These are phyloP conservation scores for Tuber aestivum DNA, from an alignment of 495 filamentous ascomycete species.

Conservation along the genomic window DNA sequence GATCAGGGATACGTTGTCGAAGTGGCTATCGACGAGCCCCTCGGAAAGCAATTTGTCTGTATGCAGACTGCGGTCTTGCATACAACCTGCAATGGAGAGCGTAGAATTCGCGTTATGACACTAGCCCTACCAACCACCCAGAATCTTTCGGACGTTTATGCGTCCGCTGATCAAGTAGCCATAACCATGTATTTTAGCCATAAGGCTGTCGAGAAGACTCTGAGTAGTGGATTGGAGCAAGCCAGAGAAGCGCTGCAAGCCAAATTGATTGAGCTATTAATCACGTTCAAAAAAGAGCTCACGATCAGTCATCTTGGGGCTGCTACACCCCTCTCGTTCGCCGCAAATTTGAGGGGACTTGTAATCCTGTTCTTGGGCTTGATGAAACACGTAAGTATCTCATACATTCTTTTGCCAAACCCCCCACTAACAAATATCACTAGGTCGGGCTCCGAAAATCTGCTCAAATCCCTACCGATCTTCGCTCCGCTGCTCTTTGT, in stretches of 20 bases:
- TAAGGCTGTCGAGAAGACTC: conserved; percentile 87
- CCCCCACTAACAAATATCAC: conserved; percentile 6
- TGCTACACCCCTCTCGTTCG: conserved; percentile 69
- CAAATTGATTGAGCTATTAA: conserved; percentile 86
- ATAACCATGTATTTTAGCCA: conserved; percentile 93
- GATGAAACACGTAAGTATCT: conserved; percentile 75
- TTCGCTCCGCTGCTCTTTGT: conserved; percentile 88
- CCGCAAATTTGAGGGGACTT: conserved; percentile 78
- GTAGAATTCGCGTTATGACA: conserved; percentile 90
- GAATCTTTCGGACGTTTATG: conserved; percentile 83
- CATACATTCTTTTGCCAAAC: background rate
- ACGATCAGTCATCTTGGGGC: conserved; percentile 93
- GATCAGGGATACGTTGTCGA: conserved; percentile 99
- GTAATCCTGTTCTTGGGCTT: conserved; percentile 86
- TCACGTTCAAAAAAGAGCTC: conserved; percentile 94
- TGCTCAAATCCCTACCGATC: conserved; percentile 91
- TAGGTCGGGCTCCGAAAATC: conserved; percentile 89
- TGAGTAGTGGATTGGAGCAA: conserved; percentile 80
- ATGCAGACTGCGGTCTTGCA: conserved; percentile 95
- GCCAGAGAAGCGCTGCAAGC: conserved; percentile 83
- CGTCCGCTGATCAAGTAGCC: conserved; percentile 87
- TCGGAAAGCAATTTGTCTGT: conserved; percentile 89
- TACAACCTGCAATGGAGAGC: conserved; percentile 95
- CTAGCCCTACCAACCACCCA: conserved; percentile 87
- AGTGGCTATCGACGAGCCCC: conserved; percentile 91